Evolutionary conservation across 495 filamentous ascomycete species (phyloP).

Genomic region (Choiromyces venosus): DNA sequence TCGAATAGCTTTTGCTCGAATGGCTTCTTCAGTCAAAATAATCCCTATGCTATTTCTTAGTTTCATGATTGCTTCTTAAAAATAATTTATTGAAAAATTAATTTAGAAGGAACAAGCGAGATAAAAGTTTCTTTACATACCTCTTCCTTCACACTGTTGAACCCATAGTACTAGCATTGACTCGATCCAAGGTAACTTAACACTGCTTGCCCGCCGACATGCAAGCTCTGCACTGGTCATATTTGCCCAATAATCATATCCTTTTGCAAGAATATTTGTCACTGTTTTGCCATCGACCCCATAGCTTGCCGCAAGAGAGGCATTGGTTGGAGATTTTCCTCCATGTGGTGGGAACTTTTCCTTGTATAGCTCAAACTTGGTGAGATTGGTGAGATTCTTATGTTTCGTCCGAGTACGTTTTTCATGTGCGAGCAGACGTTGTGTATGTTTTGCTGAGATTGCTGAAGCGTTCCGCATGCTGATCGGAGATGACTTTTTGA

Average conservation of each 20-base stretch:
- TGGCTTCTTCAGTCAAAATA: neutral
- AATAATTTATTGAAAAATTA: too few species aligned
- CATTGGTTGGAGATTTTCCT: neutral
- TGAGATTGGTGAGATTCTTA: neutral
- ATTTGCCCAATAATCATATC: neutral
- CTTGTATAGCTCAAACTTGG: constrained; percentile 10
- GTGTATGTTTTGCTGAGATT: too few species aligned
- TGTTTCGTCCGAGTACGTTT: neutral
- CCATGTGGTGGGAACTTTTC: constrained; percentile 1
- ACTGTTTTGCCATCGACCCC: neutral
- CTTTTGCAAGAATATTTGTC: constrained; percentile 1
- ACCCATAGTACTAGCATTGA: neutral
- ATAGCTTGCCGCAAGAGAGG: neutral
- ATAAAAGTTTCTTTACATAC: too few species aligned
- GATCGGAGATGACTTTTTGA: too few species aligned
- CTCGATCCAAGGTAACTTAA: neutral
- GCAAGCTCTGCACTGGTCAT: neutral
- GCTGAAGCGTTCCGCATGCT: too few species aligned
- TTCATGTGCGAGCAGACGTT: neutral
- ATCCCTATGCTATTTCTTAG: neutral
- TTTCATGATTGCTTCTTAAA: neutral
- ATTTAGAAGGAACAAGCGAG: too few species aligned
- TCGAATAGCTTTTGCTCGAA: constrained; percentile 1
- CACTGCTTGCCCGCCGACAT: neutral
- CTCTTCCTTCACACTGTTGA: constrained; percentile 3